A percentile compares a stretch with the other conserved stretches of the same genome.
These are phyloP conservation scores for Solanum habrochaites DNA, from an alignment of 257 asterid species.

Conservation along the genomic window DNA sequence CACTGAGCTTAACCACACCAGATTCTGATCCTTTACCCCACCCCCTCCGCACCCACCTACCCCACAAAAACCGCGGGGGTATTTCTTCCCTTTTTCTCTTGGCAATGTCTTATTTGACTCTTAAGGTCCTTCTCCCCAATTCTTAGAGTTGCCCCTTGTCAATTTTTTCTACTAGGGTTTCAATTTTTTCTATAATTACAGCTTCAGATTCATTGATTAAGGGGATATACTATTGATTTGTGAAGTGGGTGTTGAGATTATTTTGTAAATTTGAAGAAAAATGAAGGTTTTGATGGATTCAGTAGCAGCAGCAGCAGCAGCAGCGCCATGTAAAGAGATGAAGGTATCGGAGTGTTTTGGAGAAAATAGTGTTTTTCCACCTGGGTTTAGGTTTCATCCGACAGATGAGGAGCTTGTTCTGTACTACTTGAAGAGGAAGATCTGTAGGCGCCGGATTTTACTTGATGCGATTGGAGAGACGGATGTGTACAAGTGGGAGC, in stretches of 20 bases:
- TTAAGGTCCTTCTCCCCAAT: not conserved
- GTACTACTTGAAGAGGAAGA: conserved; percentile 67
- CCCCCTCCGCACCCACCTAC: no score
- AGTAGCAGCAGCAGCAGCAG: not conserved
- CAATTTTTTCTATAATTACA: not conserved
- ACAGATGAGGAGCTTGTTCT: conserved; percentile 83
- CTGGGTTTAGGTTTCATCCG: conserved; percentile 91
- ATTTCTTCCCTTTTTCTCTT: not conserved
- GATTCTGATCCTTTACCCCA: not conserved
- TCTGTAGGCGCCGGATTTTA: conserved; percentile 34
- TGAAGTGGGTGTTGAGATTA: not conserved
- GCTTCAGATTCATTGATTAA: not conserved
- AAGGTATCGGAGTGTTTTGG: conserved; percentile 6
- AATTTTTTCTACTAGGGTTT: not conserved
- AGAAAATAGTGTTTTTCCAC: conserved; percentile 36
- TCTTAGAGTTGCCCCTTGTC: not conserved
- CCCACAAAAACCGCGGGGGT: not conserved
- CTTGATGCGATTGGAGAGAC: conserved; percentile 55
- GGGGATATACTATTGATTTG: not conserved
- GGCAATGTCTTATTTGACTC: not conserved
- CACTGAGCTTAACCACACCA: not conserved
- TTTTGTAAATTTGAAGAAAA: not conserved
- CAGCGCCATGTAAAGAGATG: conserved; percentile 5
- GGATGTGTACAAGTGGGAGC: conserved; percentile 82
- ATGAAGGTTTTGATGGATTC: not conserved